phyloP scores from a whole-genome alignment of 768 basidiomycete species.

The Fomitopsis serialis region DNA sequence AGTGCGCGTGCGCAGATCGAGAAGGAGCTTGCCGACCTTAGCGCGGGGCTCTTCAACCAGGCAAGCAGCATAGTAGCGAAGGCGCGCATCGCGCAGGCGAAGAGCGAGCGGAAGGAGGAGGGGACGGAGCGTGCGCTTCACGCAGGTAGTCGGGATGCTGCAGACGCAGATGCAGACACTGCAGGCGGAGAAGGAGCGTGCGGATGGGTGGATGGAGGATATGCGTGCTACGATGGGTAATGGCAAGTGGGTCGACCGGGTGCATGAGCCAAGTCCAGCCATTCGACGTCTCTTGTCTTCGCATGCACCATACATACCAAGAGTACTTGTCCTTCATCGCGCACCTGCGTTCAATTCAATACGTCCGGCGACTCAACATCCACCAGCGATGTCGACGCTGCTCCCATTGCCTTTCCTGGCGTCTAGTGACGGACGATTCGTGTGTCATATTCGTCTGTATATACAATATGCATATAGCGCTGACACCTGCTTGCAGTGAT shows the following conservation, averaged over 20 bases:
- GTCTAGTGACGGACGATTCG: slow-evolving; percentile 83
- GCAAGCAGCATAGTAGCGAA: slow-evolving; percentile 98
- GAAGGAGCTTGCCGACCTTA: slow-evolving; percentile 91
- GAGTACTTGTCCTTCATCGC: slow-evolving; percentile 77
- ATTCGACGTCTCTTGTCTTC: slow-evolving; percentile 50
- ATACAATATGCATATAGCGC: background rate
- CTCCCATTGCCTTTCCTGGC: slow-evolving; percentile 74
- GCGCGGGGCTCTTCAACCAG: slow-evolving; percentile 83
- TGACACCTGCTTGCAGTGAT: slow-evolving; percentile 48
- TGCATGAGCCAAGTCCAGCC: slow-evolving; percentile 19
- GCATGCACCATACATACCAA: slow-evolving; percentile 71
- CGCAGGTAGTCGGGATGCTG: slow-evolving; percentile 77
- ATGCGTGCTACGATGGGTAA: slow-evolving; percentile 54
- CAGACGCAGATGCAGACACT: slow-evolving; percentile 80
- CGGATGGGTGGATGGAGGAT: slow-evolving; percentile 46
- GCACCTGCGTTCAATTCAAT: slow-evolving; percentile 71
- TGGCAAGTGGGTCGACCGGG: slow-evolving; percentile 59
- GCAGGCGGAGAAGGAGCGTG: slow-evolving; percentile 58
- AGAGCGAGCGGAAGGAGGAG: slow-evolving; percentile 70
- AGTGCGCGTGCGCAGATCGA: slow-evolving; percentile 79
- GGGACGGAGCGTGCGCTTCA: slow-evolving; percentile 73
- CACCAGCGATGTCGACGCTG: slow-evolving; percentile 71
- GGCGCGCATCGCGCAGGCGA: slow-evolving; percentile 62
- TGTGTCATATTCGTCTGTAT: slow-evolving; percentile 35
- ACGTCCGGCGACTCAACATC: slow-evolving; percentile 52